Evolutionary conservation across 2,329 filamentous ascomycete species (phyloP), one percentile per base, ranked within the genome.

Genomic region (Chaetothyriales sp.): DNA sequence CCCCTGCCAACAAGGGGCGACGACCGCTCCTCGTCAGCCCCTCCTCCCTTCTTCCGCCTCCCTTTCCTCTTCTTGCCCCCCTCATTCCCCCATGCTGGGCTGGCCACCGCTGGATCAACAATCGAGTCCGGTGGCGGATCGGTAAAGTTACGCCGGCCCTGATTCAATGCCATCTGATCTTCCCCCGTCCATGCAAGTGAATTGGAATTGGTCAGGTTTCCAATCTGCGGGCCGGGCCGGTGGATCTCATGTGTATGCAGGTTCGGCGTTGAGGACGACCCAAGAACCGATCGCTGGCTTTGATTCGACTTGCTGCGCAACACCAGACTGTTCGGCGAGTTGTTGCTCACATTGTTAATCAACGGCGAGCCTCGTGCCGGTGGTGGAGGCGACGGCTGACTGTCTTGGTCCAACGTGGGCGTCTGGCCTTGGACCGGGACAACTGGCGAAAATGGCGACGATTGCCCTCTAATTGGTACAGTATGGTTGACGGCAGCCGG

Each of bases 191-290:
- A 19, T 18, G 18, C 15, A 32, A 12, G 45, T 28, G 18, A 18
- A 32, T 26, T 47, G 20, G 22, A 19, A 47, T 18, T 28, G 19
- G 18, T 15, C 22, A 18, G n/a, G 19, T 9, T 25, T 8, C 7
- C 32, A 28, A 47, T 20, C 6, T 7, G 18, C 15, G 18, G 22
- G 18, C n/a, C 28, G 18, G 8, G 18, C 22, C 28, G 19, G 22
- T 25, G 15, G 2, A 10, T 8, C 28, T 44, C 20, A 42, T 47
- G 26, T 19, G 49, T 18, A 45, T 55, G 53, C 5, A 60, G 46
- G 47, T 59, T 58, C 15, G 58, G 58, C 5, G 58, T 60, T 6
- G 55, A 58, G 15, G 51, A 28, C 12, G 57, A 59, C 18, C 53
- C 47, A 9, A 53, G 47, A 12, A 55, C 55, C n/a, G 51, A 52